Percentiles rank a stretch among this genome's conserved stretches.
phyloP scores from a whole-genome alignment of 495 filamentous ascomycete species.

The Penicillium canescens region DNA sequence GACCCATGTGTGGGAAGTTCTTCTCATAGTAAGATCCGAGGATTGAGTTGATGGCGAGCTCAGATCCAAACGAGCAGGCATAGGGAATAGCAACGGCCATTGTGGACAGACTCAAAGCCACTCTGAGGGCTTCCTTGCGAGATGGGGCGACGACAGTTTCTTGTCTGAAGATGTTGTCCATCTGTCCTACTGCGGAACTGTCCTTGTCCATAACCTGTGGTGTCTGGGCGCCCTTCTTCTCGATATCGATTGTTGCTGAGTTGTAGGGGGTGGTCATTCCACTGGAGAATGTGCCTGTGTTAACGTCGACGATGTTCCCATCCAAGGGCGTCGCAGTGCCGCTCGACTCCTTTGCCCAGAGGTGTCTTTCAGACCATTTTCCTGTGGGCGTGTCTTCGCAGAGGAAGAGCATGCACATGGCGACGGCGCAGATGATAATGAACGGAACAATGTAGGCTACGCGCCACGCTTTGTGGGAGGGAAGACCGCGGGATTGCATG shows the following conservation, averaged over 20 bases:
- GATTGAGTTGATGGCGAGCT: constrained; percentile 83
- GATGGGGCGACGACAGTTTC: constrained; percentile 64
- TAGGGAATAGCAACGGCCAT: constrained; percentile 70
- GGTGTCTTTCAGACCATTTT: constrained; percentile 74
- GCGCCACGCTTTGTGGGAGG: constrained; percentile 74
- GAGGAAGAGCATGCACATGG: constrained; percentile 67
- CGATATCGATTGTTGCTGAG: constrained; percentile 38
- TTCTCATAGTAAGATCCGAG: constrained; percentile 76
- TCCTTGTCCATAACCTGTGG: constrained; percentile 47
- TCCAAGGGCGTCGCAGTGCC: constrained; percentile 25
- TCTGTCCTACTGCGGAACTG: constrained; percentile 51
- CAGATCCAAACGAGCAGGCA: constrained; percentile 81
- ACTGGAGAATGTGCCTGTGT: constrained; percentile 35
- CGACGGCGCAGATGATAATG: constrained; percentile 65
- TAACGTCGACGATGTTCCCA: constrained; percentile 58
- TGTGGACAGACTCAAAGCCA: constrained; percentile 66
- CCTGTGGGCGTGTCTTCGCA: constrained; percentile 87
- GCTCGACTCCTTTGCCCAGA: constrained; percentile 31
- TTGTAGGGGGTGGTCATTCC: constrained; percentile 39
- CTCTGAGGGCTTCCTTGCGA: constrained; percentile 54
- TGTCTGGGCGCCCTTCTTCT: constrained; percentile 40
- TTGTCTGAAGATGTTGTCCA: constrained; percentile 53
- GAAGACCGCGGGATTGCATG: constrained; percentile 56
- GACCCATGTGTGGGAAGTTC: constrained; percentile 73
- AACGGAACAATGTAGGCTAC: constrained; percentile 83